Base-by-base conservation (phyloP, 345 rosid species). In the Gossypium arboreum region DNA sequence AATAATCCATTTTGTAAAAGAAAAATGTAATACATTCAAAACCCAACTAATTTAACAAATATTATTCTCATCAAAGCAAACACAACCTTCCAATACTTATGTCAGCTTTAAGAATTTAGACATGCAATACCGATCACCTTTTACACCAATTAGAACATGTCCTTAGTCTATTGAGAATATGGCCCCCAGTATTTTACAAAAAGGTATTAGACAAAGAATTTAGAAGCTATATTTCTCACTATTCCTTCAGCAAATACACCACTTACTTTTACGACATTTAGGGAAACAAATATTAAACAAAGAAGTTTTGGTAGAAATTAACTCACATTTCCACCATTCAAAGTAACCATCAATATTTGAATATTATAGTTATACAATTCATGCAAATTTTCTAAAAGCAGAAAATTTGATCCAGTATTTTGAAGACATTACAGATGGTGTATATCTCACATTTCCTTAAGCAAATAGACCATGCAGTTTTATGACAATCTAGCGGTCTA, bases 261-360 rank as follows among this genome's bases (percentile, higher is more conserved):
- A 50, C 17, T 22, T 50, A 50, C 9, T 25, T 47, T 51, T 51
- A 27, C 1, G 9, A 68, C 44, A 7, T 68, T 9, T 15, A 27
- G 22, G 34, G 17, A 68, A 47, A 34, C 1, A 3, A 16, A n/a
- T 52, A 16, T 52, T 15, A 48, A 48, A 24, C 44, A 1, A 51
- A 51, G 43, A 51, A 50, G 16, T 68, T 50, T 51, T 1, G 52
- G 73, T 39, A 68, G 18, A 51, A 68, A 9, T 17, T 27, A 68
- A 68, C 58, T 25, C 73, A 51, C 1, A 50, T 16, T 68, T 50
- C 5, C 13, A 50, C 4, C 7, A 45, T 41, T 3, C 45, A 50
- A 50, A 68, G 73, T 50, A 68, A 68, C 59, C 44, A 24, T 27
- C 58, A 9, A 68, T 59, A 68, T 50, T 25, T 25, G 13, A 25